A percentile compares a stretch with the other conserved stretches of the same genome.
phyloP scores from a whole-genome alignment of 73 alveolate genomes.

The Tetrahymena thermophila region DNA sequence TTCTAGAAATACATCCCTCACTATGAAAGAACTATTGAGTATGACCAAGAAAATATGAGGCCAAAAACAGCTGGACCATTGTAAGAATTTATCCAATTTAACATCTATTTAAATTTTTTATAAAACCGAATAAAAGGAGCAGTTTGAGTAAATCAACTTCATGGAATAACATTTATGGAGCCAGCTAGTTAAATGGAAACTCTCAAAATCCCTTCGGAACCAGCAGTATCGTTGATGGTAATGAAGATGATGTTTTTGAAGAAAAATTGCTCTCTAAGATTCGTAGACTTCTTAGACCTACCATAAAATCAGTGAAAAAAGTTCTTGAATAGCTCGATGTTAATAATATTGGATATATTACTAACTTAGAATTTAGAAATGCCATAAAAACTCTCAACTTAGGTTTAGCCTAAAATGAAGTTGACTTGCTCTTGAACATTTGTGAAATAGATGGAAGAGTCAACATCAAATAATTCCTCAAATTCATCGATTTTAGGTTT shows the following conservation, averaged over 20 bases:
- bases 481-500: background rate
- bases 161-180: background rate
- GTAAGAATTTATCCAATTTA: background rate
- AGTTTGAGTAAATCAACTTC: background rate
- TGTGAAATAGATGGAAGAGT: conserved; percentile 53
- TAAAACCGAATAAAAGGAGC: background rate
- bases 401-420: conserved; percentile 68
- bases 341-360: conserved; percentile 61
- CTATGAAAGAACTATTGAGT: conserved; percentile 11
- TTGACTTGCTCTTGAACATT: conserved; percentile 54
- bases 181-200: conserved; percentile 7
- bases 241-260: conserved; percentile 36
- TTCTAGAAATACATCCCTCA: conserved; percentile 1
- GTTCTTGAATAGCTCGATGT: conserved; percentile 57
- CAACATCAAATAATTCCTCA: background rate
- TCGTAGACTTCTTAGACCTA: conserved; percentile 47
- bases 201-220: background rate
- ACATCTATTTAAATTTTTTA: background rate
- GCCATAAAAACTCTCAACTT: conserved; percentile 67
- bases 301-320: conserved; percentile 39
- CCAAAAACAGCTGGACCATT: background rate
- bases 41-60: background rate
- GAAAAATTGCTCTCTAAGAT: conserved; percentile 28
- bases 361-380: conserved; percentile 72
- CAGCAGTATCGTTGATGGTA: background rate